Base-by-base conservation (phyloP, 106 monocot genomes). In the Apostasia shenzhenica region DNA sequence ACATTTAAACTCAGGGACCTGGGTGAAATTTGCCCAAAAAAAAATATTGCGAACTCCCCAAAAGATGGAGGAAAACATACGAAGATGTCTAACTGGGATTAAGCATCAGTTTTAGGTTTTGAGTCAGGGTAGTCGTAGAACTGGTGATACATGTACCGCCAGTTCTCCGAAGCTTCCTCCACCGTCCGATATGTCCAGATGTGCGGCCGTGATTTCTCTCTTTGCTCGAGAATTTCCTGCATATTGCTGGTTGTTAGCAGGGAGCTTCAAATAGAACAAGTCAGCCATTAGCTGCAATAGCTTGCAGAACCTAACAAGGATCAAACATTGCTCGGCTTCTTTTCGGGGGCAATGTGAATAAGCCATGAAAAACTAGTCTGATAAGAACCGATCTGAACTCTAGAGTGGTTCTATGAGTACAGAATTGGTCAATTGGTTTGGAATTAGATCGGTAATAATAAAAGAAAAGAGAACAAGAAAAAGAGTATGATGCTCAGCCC, bases 111-210 rank as follows among this genome's bases (percentile, higher is more conserved):
- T 75, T 61, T 49, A 45, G 60, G 57, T 48, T 65, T 48, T 1
- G 65, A 4, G 8, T 47, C 48, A 63, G 64, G 55, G 0, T 44
- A 14, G 5, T 66, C 63, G 63, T 72, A 55, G 40, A 85, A 59
- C 57, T 72, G 84, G 48, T 53, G 48, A 73, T 82, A 91, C 83
- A 88, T 83, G 73, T 63, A 77, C 81, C 81, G 82, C 94, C 94
- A 95, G 67, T 95, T 79, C 55, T 63, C 74, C 0, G 94, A 88
- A 44, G 94, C 94, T 71, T 95, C 91, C 61, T 95, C 94, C 14
- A 84, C 88, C 0, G 91, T 88, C 55, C 84, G 83, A 67, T 84
- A 86, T n/a, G 83, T 86, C 94, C 94, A 95, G 40, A 95, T 85
- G 70, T 91, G 94, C n/a, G 83, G 67, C 57, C 78, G 86, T 14